Evolutionary conservation across 2,329 filamentous ascomycete species (phyloP), one percentile per base, ranked within the genome.

Genomic region (Calonectria montana): DNA sequence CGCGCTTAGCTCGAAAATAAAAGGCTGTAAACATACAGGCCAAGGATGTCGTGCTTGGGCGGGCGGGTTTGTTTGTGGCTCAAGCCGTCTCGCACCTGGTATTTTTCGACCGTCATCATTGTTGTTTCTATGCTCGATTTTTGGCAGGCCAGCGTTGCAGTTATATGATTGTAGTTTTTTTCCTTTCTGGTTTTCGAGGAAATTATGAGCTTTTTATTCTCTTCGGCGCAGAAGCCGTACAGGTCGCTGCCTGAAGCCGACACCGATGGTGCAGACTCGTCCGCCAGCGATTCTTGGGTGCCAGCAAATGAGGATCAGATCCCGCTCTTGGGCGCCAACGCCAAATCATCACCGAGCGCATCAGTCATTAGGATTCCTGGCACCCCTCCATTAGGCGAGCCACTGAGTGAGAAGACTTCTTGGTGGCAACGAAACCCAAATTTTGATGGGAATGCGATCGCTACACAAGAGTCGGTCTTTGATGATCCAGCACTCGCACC

Each of bases 381-480:
- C 9, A 47, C 23, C 1, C 39, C 47, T 48, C 69, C 69, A 12
- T 48, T 71, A 13, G 69, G 69, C 9, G 55, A 67, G 16, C 29
- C 69, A 5, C 6, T 71, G 23, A 57, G 63, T 16, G 69, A 71
- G 45, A 71, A 71, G 45, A 27, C 21, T 1, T 63, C 55, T 25
- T 71, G 69, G 69, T 71, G 69, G 69, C 69, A 71, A 15, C 57
- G 41, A n/a, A 15, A 15, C 2, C 37, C 48, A 35, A 62, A 39
- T 0, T 48, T 67, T 8, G 69, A 71, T 21, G 69, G 69, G 3
- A 41, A 59, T 15, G 69, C 69, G 2, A 64, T 67, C n/a, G 69
- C 69, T 15, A 71, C 69, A 6, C 69, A 71, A 47, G 69, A 67
- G 48, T 71, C 69, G 9, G 72, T 73, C 15, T 73, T 69, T 66